A percentile compares a stretch with the other conserved stretches of the same genome.
phyloP scores from a whole-genome alignment of 2,329 filamentous ascomycete species.

The Gliomastix tumulicola region DNA sequence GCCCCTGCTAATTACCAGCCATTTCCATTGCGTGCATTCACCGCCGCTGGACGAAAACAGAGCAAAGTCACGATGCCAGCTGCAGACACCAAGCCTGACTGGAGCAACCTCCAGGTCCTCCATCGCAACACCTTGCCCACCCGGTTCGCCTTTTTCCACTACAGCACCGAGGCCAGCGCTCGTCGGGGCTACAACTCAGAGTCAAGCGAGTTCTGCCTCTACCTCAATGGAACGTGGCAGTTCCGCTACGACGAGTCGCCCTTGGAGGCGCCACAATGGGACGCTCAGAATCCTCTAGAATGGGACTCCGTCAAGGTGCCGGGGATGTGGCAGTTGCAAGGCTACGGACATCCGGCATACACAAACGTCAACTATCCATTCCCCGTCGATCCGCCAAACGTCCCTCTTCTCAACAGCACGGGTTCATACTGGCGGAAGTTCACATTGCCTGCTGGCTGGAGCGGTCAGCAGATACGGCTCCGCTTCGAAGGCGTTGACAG shows the following conservation, averaged over 20 bases:
- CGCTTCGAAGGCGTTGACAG: slow-evolving; percentile 68
- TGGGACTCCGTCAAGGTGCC: slow-evolving; percentile 49
- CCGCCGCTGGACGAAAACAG: no score
- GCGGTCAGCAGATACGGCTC: slow-evolving; percentile 46
- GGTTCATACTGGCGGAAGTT: slow-evolving; percentile 53
- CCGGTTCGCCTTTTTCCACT: slow-evolving; percentile 3
- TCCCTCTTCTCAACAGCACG: slow-evolving; percentile 54
- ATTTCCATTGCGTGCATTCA: no score
- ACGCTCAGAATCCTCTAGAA: slow-evolving; percentile 9
- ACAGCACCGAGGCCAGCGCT: not conserved
- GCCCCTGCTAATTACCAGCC: no score
- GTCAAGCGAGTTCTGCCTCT: not conserved
- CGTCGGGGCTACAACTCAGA: not conserved
- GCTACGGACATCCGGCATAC: slow-evolving; percentile 57
- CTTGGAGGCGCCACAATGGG: slow-evolving; percentile 33
- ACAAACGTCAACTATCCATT: slow-evolving; percentile 61
- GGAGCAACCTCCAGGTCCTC: slow-evolving; percentile 7
- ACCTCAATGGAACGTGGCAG: slow-evolving; percentile 46
- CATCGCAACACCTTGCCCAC: slow-evolving; percentile 7
- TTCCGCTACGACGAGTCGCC: slow-evolving; percentile 43
- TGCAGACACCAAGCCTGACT: slow-evolving; percentile 22
- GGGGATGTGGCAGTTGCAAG: slow-evolving; percentile 62
- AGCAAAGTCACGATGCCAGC: no score
- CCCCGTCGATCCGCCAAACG: slow-evolving; percentile 55
- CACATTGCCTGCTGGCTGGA: slow-evolving; percentile 37